Percentiles rank a stretch among this genome's conserved stretches.
phyloP scores from a whole-genome alignment of 768 basidiomycete genomes.

The Panaeolus cyanescens region DNA sequence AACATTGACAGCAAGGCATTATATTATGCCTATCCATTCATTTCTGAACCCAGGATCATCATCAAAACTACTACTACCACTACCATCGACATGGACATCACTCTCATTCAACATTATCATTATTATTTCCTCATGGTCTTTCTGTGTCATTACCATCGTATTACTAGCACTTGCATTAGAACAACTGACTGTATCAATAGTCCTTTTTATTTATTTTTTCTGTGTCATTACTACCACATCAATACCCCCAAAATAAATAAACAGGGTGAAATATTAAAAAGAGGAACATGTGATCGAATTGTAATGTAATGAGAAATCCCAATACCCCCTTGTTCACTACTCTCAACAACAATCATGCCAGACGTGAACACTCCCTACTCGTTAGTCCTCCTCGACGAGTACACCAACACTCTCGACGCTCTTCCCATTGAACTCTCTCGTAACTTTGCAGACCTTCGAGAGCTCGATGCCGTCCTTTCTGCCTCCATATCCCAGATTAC shows the following conservation, averaged over 20 bases:
- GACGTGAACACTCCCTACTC: slow-evolving; percentile 51
- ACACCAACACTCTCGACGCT: slow-evolving; percentile 90
- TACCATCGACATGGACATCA: not conserved
- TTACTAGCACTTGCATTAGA: slow-evolving; percentile 3
- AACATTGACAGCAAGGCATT: not conserved
- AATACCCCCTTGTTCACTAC: not conserved
- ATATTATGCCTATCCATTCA: not conserved
- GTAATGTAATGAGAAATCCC: not conserved
- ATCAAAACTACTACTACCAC: not conserved
- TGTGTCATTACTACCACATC: slow-evolving; percentile 7
- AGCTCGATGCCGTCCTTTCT: slow-evolving; percentile 97
- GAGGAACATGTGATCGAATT: slow-evolving; percentile 19
- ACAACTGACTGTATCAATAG: slow-evolving; percentile 23
- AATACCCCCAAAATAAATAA: slow-evolving; percentile 13
- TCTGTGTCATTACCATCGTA: not conserved
- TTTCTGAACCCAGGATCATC: not conserved
- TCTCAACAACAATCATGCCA: slow-evolving; percentile 10
- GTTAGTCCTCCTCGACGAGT: slow-evolving; percentile 75
- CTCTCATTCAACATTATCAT: slow-evolving; percentile 1
- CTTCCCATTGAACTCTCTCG: slow-evolving; percentile 94
- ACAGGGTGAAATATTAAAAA: slow-evolving; percentile 10
- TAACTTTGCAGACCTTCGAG: slow-evolving; percentile 93
- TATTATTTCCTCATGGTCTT: not conserved
- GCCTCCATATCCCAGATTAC: slow-evolving; percentile 83
- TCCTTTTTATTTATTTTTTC: not conserved